Percentiles rank a stretch among this genome's conserved stretches.
These are phyloP conservation scores for Wolfiporia cocos DNA, from an alignment of 1,284 basidiomycete species.

Conservation along the genomic window DNA sequence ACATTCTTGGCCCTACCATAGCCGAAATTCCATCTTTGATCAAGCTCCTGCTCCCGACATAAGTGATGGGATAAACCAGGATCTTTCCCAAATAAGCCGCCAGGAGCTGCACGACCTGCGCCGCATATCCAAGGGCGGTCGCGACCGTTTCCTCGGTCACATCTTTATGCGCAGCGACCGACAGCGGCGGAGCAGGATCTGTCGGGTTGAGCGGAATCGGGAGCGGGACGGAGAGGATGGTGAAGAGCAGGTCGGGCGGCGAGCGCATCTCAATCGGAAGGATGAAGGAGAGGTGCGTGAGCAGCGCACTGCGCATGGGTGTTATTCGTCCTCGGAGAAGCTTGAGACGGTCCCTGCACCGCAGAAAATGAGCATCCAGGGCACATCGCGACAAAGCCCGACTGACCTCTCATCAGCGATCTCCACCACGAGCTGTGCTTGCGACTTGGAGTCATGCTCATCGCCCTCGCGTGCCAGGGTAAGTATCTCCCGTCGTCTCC, in stretches of 20 bases:
- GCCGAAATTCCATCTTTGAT: constrained; percentile 88
- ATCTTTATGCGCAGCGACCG: constrained; percentile 55
- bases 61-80: constrained; percentile 88
- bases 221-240: constrained; percentile 77
- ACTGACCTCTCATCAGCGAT: constrained; percentile 40
- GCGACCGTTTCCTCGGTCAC: constrained; percentile 83
- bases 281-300: constrained; percentile 73
- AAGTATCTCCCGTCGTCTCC: constrained; percentile 43
- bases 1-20: constrained; percentile 93
- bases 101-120: constrained; percentile 77
- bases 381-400: not conserved
- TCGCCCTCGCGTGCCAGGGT: constrained; percentile 37
- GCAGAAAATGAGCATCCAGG: not conserved
- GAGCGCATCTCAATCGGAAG: constrained; percentile 87
- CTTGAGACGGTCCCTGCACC: constrained; percentile 38
- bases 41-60: constrained; percentile 80
- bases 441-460: constrained; percentile 29
- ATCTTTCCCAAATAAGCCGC: constrained; percentile 72
- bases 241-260: constrained; percentile 77
- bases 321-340: constrained; percentile 44
- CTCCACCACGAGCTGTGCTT: constrained; percentile 31
- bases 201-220: constrained; percentile 74
- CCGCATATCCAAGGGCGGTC: constrained; percentile 83
- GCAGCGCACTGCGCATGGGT: constrained; percentile 58
- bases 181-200: constrained; percentile 83